Evolutionary conservation across 2,329 filamentous ascomycete species (phyloP).

Genomic region (Madurella mycetomatis): DNA sequence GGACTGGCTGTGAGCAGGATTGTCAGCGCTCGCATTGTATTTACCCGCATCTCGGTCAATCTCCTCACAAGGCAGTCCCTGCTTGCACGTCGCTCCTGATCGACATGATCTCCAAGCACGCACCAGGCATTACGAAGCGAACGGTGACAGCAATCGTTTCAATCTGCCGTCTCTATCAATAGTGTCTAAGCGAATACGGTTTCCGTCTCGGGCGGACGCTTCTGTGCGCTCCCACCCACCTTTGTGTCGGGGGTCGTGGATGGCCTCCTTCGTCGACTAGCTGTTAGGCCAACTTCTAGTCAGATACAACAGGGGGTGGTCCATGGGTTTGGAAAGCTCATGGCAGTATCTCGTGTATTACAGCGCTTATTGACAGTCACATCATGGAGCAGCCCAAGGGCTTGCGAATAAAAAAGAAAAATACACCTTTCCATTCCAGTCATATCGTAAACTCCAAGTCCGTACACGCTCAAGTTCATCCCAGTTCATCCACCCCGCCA

Average conservation of each 20-base stretch:
- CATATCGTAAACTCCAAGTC: neutral
- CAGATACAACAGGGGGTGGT: too few species aligned
- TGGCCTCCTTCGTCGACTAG: too few species aligned
- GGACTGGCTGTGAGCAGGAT: too few species aligned
- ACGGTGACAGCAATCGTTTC: neutral
- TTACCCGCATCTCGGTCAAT: neutral
- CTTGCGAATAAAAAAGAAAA: neutral
- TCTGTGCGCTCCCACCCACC: neutral
- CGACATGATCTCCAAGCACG: neutral
- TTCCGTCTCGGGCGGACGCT: neutral
- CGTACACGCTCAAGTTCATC: neutral
- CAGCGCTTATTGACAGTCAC: too few species aligned
- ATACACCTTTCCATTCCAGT: neutral
- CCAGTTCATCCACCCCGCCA: neutral
- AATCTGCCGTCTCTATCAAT: neutral
- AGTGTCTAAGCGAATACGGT: neutral
- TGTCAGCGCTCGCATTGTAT: neutral
- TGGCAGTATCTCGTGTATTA: too few species aligned
- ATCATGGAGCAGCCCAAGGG: neutral
- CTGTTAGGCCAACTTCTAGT: too few species aligned
- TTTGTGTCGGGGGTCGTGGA: too few species aligned
- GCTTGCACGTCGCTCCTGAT: neutral
- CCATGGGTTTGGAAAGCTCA: too few species aligned
- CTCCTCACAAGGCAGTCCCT: neutral
- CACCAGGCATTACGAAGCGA: neutral